Conservation (phyloP, 345 rosid genomes). For the Murraya paniculata region DNA sequence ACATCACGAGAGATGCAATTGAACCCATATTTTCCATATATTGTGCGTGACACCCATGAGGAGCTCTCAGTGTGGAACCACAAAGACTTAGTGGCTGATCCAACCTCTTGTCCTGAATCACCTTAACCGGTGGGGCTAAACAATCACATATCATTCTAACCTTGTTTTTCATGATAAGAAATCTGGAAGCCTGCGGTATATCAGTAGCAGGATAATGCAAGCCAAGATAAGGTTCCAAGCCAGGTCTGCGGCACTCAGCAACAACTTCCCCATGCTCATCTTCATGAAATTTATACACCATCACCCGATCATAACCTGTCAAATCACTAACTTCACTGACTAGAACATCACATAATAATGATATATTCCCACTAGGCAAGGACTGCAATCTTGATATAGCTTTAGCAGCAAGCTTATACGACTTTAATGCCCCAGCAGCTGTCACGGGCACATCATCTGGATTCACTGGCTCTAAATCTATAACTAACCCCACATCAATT, state of each 20-base stretch:
- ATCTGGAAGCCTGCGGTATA: constrained; percentile 87
- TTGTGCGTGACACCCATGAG: constrained; percentile 81
- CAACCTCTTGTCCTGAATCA: constrained; percentile 61
- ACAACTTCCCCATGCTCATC: constrained; percentile 94
- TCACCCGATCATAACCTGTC: constrained; percentile 80
- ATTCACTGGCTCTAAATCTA: constrained; percentile 81
- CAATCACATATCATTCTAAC: constrained; percentile 89
- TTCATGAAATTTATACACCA: constrained; percentile 84
- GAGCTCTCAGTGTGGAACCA: constrained; percentile 80
- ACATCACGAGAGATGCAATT: constrained; percentile 80
- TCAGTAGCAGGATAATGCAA: constrained; percentile 87
- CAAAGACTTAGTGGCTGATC: constrained; percentile 67
- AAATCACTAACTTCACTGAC: constrained; percentile 76
- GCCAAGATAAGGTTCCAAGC: constrained; percentile 70
- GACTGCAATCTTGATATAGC: constrained; percentile 82
- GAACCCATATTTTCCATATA: constrained; percentile 90
- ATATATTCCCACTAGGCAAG: constrained; percentile 58
- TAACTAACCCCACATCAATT: constrained; percentile 64
- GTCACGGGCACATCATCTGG: constrained; percentile 77
- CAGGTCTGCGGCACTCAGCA: constrained; percentile 55
- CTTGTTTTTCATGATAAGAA: constrained; percentile 79
- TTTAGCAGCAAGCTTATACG: constrained; percentile 80
- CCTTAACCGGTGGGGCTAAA: constrained; percentile 53
- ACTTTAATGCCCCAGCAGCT: constrained; percentile 81
- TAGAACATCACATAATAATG: constrained; percentile 55